Evolutionary conservation across 1,284 basidiomycete genomes (phyloP).

Genomic region (Pyrrhoderma lamaoense): DNA sequence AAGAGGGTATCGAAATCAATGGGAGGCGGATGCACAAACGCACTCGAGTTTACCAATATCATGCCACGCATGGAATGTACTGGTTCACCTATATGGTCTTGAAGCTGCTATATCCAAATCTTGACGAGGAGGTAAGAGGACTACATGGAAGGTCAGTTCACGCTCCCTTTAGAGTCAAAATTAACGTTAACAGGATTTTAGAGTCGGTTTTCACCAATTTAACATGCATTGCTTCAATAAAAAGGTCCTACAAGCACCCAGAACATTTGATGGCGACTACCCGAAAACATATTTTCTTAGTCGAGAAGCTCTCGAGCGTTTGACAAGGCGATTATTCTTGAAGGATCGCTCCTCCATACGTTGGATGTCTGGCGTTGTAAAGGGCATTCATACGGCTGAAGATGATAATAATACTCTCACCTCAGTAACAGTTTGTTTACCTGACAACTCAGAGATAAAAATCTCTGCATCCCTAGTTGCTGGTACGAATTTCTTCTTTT

Average conservation of each 20-base stretch:
- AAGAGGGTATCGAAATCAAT: conserved; percentile 9
- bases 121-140: conserved; percentile 21
- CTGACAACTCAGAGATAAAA: conserved; percentile 2
- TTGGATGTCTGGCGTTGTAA: conserved; percentile 4
- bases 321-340: conserved; percentile 14
- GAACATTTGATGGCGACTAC: not conserved
- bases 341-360: conserved; percentile 5
- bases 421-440: conserved; percentile 9
- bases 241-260: conserved; percentile 5
- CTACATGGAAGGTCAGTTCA: conserved; percentile 17
- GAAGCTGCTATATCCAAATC: conserved; percentile 23
- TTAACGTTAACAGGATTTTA: not conserved
- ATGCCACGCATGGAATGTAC: conserved; percentile 24
- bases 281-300: conserved; percentile 9
- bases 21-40: conserved; percentile 17
- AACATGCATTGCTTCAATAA: not conserved
- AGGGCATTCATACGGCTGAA: not conserved
- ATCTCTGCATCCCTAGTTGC: conserved; percentile 8
- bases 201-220: not conserved
- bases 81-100: conserved; percentile 19
- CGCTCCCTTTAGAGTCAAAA: not conserved
- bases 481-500: not conserved
- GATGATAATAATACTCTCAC: conserved; percentile 4
- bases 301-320: conserved; percentile 15
- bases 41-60: conserved; percentile 27